A percentile compares a stretch with the other conserved stretches of the same genome.
Conservation (phyloP, 805 yeast species). For the Middelhovenomyces tepae region DNA sequence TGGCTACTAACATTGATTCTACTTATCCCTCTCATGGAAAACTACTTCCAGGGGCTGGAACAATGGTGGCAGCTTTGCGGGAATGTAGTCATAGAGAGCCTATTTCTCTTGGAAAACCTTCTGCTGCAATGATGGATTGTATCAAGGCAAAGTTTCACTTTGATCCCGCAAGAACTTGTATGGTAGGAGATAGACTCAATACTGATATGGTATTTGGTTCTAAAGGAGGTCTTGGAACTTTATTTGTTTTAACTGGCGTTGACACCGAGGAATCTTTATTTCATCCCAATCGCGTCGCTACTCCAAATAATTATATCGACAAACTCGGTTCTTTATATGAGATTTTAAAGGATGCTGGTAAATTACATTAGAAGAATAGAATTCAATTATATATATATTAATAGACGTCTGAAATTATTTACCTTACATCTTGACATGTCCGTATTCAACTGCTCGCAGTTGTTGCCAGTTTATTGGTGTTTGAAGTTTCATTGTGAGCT, state of each 20-base stretch:
- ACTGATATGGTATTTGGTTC: slow-evolving; percentile 92
- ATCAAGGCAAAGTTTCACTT: slow-evolving; percentile 57
- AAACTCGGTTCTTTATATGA: slow-evolving; percentile 73
- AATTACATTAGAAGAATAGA: too few species aligned
- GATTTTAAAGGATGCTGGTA: too few species aligned
- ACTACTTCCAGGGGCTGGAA: slow-evolving; percentile 91
- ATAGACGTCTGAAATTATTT: too few species aligned
- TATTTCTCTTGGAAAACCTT: slow-evolving; percentile 88
- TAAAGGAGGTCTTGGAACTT: slow-evolving; percentile 77
- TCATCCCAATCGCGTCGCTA: slow-evolving; percentile 30
- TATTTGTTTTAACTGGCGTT: slow-evolving; percentile 86
- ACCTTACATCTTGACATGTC: too few species aligned
- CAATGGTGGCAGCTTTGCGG: slow-evolving; percentile 70
- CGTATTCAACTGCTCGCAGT: too few species aligned
- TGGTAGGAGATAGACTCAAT: slow-evolving; percentile 93
- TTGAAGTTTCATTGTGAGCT: too few species aligned
- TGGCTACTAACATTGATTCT: slow-evolving; percentile 92
- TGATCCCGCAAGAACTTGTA: slow-evolving; percentile 53
- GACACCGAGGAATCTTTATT: slow-evolving; percentile 62
- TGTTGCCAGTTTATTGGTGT: too few species aligned
- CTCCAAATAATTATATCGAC: slow-evolving; percentile 61
- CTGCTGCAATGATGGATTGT: slow-evolving; percentile 80
- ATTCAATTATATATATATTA: too few species aligned
- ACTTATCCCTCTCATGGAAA: slow-evolving; percentile 87
- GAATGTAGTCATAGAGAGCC: slow-evolving; percentile 76